Evolutionary conservation across 2,329 filamentous ascomycete species (phyloP).

Genomic region (Curvularia verruculosa): DNA sequence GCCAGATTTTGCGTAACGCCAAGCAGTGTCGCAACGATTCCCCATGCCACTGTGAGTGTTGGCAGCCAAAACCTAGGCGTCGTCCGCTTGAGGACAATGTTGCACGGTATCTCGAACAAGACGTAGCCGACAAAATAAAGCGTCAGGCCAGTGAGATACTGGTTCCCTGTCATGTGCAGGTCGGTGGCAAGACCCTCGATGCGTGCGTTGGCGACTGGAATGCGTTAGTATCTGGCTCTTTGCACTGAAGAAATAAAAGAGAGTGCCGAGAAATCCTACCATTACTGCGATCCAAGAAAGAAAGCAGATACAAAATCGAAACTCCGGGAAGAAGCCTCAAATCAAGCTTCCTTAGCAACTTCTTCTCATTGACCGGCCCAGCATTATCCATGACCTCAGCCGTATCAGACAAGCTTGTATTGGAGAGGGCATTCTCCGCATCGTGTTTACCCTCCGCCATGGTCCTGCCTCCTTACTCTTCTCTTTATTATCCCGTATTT

Average conservation of each 20-base stretch:
- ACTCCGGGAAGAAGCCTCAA: slow-evolving; percentile 52
- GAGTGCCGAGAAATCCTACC: slow-evolving; percentile 19
- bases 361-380: slow-evolving; percentile 58
- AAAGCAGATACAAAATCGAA: slow-evolving; percentile 50
- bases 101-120: slow-evolving; percentile 63
- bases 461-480: background rate
- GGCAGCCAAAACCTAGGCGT: slow-evolving; percentile 56
- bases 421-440: slow-evolving; percentile 24
- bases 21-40: slow-evolving; percentile 58
- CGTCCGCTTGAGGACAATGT: slow-evolving; percentile 64
- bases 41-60: slow-evolving; percentile 59
- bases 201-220: slow-evolving; percentile 53
- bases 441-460: slow-evolving; percentile 25
- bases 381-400: slow-evolving; percentile 26
- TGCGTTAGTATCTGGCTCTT: background rate
- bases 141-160: slow-evolving; percentile 70
- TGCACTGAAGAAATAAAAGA: background rate
- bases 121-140: slow-evolving; percentile 66
- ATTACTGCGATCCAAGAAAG: slow-evolving; percentile 48
- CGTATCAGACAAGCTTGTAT: slow-evolving; percentile 34
- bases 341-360: slow-evolving; percentile 63
- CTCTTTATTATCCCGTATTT: background rate
- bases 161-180: slow-evolving; percentile 47
- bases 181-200: slow-evolving; percentile 47
- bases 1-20: slow-evolving; percentile 55